A percentile compares a stretch with the other conserved stretches of the same genome.
phyloP scores from a whole-genome alignment of 495 filamentous ascomycete genomes.

The Lophium mytilinum region DNA sequence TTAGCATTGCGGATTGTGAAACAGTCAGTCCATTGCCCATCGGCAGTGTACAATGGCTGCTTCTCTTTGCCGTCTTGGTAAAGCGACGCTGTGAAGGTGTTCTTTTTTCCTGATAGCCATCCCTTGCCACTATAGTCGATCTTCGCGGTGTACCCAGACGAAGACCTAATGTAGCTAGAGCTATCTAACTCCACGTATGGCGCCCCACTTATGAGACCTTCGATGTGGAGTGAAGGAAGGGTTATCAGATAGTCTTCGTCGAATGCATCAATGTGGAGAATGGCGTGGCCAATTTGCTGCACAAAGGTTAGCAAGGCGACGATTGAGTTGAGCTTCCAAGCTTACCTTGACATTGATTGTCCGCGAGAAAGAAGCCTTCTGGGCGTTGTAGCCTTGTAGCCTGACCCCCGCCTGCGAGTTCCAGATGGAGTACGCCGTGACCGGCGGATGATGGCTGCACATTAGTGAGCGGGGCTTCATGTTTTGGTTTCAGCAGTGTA shows the following conservation, averaged over 20 bases:
- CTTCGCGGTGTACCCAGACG: conserved; percentile 80
- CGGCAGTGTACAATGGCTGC: conserved; percentile 71
- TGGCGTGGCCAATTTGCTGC: conserved; percentile 83
- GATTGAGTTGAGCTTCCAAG: not conserved
- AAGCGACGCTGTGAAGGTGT: conserved; percentile 72
- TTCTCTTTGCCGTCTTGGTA: conserved; percentile 73
- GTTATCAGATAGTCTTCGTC: conserved; percentile 83
- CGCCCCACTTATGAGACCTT: conserved; percentile 82
- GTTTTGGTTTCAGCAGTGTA: not conserved
- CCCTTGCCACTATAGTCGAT: conserved; percentile 90
- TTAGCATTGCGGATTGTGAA: conserved; percentile 72
- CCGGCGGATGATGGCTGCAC: conserved; percentile 89
- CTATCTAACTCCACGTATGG: conserved; percentile 88
- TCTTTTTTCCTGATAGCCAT: conserved; percentile 93
- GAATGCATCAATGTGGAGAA: conserved; percentile 62
- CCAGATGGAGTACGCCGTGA: conserved; percentile 86
- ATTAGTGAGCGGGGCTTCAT: not conserved
- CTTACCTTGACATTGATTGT: conserved; percentile 77
- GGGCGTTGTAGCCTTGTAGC: conserved; percentile 94
- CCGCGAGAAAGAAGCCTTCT: conserved; percentile 86
- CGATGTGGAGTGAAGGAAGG: conserved; percentile 85
- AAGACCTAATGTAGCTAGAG: conserved; percentile 72
- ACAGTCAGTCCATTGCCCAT: conserved; percentile 84
- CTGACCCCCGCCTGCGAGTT: conserved; percentile 76
- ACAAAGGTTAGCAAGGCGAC: not conserved